These are phyloP conservation scores for Saccharomyces uvarum DNA, from an alignment of 1,139 yeast species.

Conservation along the genomic window DNA sequence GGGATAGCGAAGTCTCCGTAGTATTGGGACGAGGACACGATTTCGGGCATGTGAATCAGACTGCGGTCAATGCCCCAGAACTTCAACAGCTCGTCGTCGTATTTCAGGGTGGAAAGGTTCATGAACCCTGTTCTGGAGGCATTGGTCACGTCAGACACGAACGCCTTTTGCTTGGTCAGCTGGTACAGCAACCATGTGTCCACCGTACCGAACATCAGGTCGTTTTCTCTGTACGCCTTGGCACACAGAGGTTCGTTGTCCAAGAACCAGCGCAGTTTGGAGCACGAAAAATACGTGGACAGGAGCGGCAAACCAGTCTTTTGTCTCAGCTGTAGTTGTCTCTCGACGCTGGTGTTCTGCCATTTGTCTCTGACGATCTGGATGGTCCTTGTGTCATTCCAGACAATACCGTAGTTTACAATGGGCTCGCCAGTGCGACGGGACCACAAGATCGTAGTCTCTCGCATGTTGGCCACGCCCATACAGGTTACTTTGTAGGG, in stretches of 20 bases:
- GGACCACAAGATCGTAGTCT: conserved; percentile 89
- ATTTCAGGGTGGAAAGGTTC: conserved; percentile 70
- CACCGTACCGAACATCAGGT: conserved; percentile 86
- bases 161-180: conserved; percentile 63
- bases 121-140: conserved; percentile 88
- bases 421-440: conserved; percentile 75
- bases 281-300: conserved; percentile 86
- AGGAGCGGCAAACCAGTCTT: conserved; percentile 74
- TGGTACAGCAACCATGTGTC: conserved; percentile 92
- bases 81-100: conserved; percentile 66
- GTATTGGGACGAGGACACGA: conserved; percentile 70
- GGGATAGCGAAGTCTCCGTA: conserved; percentile 70
- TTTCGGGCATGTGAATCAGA: conserved; percentile 66
- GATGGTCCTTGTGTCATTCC: conserved; percentile 90
- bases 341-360: conserved; percentile 50
- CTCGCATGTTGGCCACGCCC: conserved; percentile 94
- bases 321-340: conserved; percentile 50
- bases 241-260: conserved; percentile 69
- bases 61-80: conserved; percentile 74
- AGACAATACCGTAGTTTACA: conserved; percentile 75
- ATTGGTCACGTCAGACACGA: conserved; percentile 82
- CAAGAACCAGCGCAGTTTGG: conserved; percentile 82
- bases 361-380: conserved; percentile 62
- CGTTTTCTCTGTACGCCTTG: conserved; percentile 65
- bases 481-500: conserved; percentile 54